A percentile compares a stretch with the other conserved stretches of the same genome.
phyloP scores from a whole-genome alignment of 1,284 basidiomycete species.

The Meripilus lineatus region DNA sequence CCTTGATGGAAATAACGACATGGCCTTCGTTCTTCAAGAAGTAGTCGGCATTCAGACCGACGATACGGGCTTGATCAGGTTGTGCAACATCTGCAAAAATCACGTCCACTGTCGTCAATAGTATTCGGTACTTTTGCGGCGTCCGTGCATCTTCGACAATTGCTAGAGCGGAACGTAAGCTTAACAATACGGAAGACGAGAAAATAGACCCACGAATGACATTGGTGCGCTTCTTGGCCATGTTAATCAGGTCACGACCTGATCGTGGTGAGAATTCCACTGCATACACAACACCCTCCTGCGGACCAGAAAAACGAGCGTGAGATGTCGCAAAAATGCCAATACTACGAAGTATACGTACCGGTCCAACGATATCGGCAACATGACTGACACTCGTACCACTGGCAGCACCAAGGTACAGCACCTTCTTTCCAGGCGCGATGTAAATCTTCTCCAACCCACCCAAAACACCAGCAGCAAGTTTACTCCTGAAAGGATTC shows the following conservation, averaged over 20 bases:
- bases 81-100: conserved; percentile 99
- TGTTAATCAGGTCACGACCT: conserved; percentile 96
- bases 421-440: conserved; percentile 90
- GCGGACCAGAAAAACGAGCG: conserved; percentile 9
- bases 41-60: conserved; percentile 88
- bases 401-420: conserved; percentile 96
- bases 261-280: conserved; percentile 98
- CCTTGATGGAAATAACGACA: conserved; percentile 97
- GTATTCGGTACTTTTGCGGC: conserved; percentile 95
- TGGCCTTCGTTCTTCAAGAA: conserved; percentile 97
- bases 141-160: conserved; percentile 97
- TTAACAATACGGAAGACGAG: not conserved
- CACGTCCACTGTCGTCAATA: conserved; percentile 89
- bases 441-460: conserved; percentile 96
- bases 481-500: conserved; percentile 98
- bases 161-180: conserved; percentile 41
- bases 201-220: conserved; percentile 78
- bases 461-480: conserved; percentile 95
- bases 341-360: conserved; percentile 34
- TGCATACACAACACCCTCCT: conserved; percentile 96
- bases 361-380: conserved; percentile 96
- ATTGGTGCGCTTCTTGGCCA: conserved; percentile 99
- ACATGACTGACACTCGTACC: conserved; percentile 99
- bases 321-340: conserved; percentile 4
- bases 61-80: conserved; percentile 97